These are phyloP conservation scores for Apiospora marii DNA, from an alignment of 2,329 filamentous ascomycete species.

Conservation along the genomic window DNA sequence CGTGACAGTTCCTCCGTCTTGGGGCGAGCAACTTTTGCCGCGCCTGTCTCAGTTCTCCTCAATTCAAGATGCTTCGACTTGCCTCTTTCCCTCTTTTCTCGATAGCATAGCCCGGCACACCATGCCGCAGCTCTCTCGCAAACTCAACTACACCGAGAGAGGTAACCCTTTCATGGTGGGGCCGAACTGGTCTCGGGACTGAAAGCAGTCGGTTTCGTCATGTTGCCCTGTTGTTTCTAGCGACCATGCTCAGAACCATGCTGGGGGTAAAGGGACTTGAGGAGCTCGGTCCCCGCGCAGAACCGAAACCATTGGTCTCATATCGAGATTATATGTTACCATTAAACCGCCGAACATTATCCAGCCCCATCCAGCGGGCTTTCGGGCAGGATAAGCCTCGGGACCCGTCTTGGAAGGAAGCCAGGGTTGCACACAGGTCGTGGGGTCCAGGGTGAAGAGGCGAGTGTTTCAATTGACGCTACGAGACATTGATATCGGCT, in stretches of 20 bases:
- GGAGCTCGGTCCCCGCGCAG: neutral
- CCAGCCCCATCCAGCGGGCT: neutral
- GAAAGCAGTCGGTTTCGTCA: slow-evolving; percentile 9
- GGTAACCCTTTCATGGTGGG: neutral
- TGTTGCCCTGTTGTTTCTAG: neutral
- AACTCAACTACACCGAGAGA: neutral
- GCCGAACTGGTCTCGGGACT: neutral
- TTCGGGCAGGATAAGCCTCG: slow-evolving; percentile 9
- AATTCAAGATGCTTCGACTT: neutral
- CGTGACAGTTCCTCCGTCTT: slow-evolving; percentile 6
- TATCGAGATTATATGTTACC: neutral
- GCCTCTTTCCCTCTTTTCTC: neutral
- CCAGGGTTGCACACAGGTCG: neutral
- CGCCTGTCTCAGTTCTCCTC: neutral
- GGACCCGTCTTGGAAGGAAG: neutral
- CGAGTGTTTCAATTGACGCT: slow-evolving; percentile 10
- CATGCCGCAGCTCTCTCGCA: neutral
- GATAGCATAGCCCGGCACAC: neutral
- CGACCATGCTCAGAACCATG: neutral
- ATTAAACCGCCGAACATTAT: slow-evolving; percentile 15
- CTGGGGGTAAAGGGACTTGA: neutral
- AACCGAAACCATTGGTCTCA: neutral
- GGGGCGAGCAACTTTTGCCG: slow-evolving; percentile 14
- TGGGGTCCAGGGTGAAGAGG: neutral
- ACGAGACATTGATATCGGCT: neutral